These are phyloP conservation scores for Pyronema omphalodes DNA, from an alignment of 495 filamentous ascomycete genomes.

Conservation along the genomic window DNA sequence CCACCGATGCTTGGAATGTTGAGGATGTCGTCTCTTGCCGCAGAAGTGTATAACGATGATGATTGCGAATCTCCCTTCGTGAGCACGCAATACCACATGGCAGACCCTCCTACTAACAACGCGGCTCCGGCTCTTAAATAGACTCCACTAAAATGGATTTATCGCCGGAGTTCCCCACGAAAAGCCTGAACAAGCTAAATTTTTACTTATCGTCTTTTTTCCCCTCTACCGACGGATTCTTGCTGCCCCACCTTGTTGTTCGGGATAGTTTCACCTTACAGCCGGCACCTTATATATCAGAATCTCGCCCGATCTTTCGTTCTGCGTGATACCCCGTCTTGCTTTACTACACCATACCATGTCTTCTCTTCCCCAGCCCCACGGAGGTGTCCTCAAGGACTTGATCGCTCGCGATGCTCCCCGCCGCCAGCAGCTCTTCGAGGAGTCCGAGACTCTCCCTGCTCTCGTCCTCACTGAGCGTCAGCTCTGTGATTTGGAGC, in stretches of 20 bases:
- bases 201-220: neutral
- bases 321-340: neutral
- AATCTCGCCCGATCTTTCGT: neutral
- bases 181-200: neutral
- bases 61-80: neutral
- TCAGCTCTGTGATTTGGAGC: slow-evolving; percentile 89
- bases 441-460: slow-evolving; percentile 71
- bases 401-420: slow-evolving; percentile 76
- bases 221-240: neutral
- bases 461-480: slow-evolving; percentile 75
- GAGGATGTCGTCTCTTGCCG: neutral
- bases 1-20: no score
- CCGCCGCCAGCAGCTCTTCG: slow-evolving; percentile 52
- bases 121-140: neutral
- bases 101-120: neutral
- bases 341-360: slow-evolving; percentile 26
- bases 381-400: slow-evolving; percentile 95
- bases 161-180: neutral
- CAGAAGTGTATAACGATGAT: neutral
- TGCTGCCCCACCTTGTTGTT: neutral
- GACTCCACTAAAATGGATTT: neutral
- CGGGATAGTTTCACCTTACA: neutral
- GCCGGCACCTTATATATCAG: neutral
- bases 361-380: slow-evolving; percentile 38
- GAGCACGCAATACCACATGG: neutral